Percentiles rank a stretch among this genome's conserved stretches.
Evolutionary conservation across 331 rosid genomes (phyloP).

Genomic region (Cucumis variabilis): DNA sequence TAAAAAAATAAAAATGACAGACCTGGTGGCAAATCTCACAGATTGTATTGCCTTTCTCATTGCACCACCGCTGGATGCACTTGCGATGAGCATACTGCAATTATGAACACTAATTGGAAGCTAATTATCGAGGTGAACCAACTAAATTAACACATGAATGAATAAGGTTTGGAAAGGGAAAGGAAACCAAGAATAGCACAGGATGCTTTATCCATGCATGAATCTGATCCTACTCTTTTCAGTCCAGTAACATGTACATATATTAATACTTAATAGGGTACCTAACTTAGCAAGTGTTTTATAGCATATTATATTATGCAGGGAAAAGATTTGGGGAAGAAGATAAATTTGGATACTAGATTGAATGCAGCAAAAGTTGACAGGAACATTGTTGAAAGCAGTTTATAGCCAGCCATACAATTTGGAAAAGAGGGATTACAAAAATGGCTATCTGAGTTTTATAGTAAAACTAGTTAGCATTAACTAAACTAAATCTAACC

Average conservation of each 20-base stretch:
- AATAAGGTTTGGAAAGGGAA: neutral
- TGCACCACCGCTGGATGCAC: conserved; percentile 97
- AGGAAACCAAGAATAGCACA: neutral
- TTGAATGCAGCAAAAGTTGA: neutral
- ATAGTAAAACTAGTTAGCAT: neutral
- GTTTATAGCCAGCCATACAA: neutral
- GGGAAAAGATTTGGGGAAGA: neutral
- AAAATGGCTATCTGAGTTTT: neutral
- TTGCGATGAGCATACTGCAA: conserved; percentile 82
- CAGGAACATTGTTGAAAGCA: neutral
- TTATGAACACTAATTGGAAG: conserved; percentile 29
- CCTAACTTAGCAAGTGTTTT: conserved; percentile 5
- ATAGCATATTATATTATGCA: neutral
- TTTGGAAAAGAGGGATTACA: conserved; percentile 4
- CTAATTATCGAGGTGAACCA: conserved; percentile 29
- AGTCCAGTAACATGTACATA: neutral
- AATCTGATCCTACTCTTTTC: neutral
- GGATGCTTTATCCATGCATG: neutral
- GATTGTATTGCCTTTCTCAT: conserved; percentile 78
- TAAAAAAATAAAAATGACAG: neutral
- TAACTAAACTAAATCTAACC: conserved; percentile 45
- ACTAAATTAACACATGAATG: neutral
- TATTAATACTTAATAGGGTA: neutral
- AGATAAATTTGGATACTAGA: neutral
- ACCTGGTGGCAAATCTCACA: conserved; percentile 96